Base-by-base conservation (phyloP, 441 rosid species). In the Capsella rubella region DNA sequence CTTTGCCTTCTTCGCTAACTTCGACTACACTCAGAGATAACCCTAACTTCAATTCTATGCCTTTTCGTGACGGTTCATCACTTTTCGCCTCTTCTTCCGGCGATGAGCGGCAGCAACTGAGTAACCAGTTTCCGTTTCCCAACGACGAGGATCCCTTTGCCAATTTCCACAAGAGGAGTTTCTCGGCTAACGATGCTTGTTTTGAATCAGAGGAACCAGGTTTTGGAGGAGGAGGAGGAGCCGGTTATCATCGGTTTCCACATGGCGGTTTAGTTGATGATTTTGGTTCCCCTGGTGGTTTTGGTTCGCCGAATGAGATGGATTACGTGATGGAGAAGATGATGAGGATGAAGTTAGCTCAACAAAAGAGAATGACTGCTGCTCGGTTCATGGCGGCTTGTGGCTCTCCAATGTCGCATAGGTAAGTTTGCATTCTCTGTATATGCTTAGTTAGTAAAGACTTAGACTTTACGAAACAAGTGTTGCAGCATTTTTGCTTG, bases 181-280 rank as follows among this genome's bases (percentile, higher is more conserved):
- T 79, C 78, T 90, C 93, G 0, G 97, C 87, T 25, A 88, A 88
- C 71, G 99, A 92, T 62, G 95, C 80, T 18, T 82, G 80, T 55
- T 78, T 85, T 25, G 87, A 87, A 14, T 67, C 73, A 25, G 91
- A 86, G 14, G 97, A 89, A 12, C 82, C 73, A 6, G 76, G 75
- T 21, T 80, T 86, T 46, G 80, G 77, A 32, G 73, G 57, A 49
- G 53, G 15, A 55, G 39, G 10, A 40, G 49, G n/a, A 27, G 4
- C 16, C 49, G 97, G 86, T 29, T 76, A 64, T 70, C 85, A 85
- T 81, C 87, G 88, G 84, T 90, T 83, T 66, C 67, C 78, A 47
- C 94, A 86, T 64, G 61, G 70, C 29, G 39, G 81, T 71, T 49
- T 62, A 40, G 71, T 37, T 18, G 80, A 73, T 39, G 70, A 56